These are phyloP conservation scores for Candida maesae DNA, from an alignment of 805 yeast genomes.

Conservation along the genomic window DNA sequence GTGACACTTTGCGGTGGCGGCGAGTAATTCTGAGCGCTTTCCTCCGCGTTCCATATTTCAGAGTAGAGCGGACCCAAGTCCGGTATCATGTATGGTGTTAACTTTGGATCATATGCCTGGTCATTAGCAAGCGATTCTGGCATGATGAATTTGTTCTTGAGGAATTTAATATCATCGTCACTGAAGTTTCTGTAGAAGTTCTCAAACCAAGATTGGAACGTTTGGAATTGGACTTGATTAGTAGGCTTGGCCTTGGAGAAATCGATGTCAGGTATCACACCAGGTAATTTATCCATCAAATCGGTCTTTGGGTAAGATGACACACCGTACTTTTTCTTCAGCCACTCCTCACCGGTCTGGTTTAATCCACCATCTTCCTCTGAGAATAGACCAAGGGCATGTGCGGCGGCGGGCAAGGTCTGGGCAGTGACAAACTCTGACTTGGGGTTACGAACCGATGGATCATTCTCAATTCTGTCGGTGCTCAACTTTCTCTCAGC, in stretches of 20 bases:
- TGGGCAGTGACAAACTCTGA: slow-evolving; percentile 72
- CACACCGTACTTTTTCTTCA: slow-evolving; percentile 78
- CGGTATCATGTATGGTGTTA: slow-evolving; percentile 77
- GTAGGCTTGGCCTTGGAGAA: slow-evolving; percentile 79
- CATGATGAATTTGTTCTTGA: slow-evolving; percentile 57
- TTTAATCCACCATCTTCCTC: slow-evolving; percentile 56
- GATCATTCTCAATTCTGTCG: slow-evolving; percentile 46
- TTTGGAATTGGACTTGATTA: slow-evolving; percentile 88
- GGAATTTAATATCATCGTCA: slow-evolving; percentile 78
- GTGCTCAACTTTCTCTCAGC: slow-evolving; percentile 20
- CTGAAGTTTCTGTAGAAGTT: slow-evolving; percentile 72
- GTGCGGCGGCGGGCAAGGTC: slow-evolving; percentile 61
- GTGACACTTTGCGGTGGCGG: slow-evolving; percentile 45
- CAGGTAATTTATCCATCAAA: slow-evolving; percentile 74
- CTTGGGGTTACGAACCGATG: slow-evolving; percentile 63
- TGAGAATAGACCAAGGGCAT: slow-evolving; percentile 59
- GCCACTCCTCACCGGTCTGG: slow-evolving; percentile 67
- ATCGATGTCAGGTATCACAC: slow-evolving; percentile 82
- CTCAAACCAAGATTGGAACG: slow-evolving; percentile 82
- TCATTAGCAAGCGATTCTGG: slow-evolving; percentile 41
- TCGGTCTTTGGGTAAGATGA: slow-evolving; percentile 85
- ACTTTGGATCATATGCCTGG: slow-evolving; percentile 57
- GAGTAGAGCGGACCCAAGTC: slow-evolving; percentile 79
- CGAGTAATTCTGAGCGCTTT: slow-evolving; percentile 46
- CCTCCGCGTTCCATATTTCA: slow-evolving; percentile 86